These are phyloP conservation scores for Musa troglodytarum DNA, from an alignment of 176 grass and related monocot genomes.

Conservation along the genomic window DNA sequence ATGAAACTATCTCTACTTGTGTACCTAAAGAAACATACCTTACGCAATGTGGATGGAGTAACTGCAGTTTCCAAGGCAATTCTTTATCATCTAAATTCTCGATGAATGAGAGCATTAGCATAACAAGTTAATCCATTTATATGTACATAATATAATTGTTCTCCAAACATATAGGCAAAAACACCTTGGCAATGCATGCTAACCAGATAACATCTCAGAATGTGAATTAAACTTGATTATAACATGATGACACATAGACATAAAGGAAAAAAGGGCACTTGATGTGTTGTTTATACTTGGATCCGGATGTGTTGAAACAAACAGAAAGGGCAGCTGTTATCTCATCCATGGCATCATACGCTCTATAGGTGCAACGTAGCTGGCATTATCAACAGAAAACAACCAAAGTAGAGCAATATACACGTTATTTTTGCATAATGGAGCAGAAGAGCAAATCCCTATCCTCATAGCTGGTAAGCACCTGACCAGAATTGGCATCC, in stretches of 20 bases:
- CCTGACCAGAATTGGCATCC: conserved; percentile 76
- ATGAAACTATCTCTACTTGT: too few relatives aligned
- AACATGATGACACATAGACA: too few relatives aligned
- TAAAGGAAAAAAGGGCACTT: conserved; percentile 4
- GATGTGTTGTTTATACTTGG: conserved; percentile 44
- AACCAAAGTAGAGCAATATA: conserved; percentile 9
- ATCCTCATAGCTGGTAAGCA: conserved; percentile 11
- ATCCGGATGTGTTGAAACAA: conserved; percentile 81
- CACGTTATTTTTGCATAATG: background rate
- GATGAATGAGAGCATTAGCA: too few relatives aligned
- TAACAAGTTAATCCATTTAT: too few relatives aligned
- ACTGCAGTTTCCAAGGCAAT: too few relatives aligned
- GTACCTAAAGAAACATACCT: background rate
- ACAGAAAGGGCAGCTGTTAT: conserved; percentile 79
- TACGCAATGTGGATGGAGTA: conserved; percentile 5
- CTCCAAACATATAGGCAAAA: too few relatives aligned
- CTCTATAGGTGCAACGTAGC: conserved; percentile 91
- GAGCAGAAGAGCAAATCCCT: background rate
- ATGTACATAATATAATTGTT: too few relatives aligned
- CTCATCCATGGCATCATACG: conserved; percentile 93
- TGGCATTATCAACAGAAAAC: conserved; percentile 26
- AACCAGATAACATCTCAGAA: too few relatives aligned
- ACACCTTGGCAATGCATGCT: too few relatives aligned
- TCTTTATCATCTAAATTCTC: too few relatives aligned
- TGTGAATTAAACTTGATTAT: too few relatives aligned